phyloP scores from a whole-genome alignment of 352 stramenopile genomes.

The Globisporangium radiosum region DNA sequence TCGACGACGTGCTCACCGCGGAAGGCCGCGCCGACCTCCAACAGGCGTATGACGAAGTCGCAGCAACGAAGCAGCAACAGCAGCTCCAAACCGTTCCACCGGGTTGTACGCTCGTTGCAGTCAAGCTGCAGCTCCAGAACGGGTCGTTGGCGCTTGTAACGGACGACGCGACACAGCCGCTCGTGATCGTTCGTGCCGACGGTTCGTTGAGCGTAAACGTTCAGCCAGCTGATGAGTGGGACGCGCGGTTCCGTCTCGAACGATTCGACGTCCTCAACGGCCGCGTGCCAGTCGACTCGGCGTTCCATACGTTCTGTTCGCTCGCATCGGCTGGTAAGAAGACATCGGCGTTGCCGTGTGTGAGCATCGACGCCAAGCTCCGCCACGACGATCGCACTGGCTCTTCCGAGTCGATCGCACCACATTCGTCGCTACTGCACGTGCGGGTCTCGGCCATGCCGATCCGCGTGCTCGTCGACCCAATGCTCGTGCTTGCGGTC shows the following conservation, averaged over 20 bases:
- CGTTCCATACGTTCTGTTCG: constrained; percentile 60
- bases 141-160: constrained; percentile 44
- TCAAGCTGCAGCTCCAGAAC: constrained; percentile 56
- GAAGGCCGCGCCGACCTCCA: constrained; percentile 64
- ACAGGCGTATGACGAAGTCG: constrained; percentile 66
- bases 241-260: constrained; percentile 49
- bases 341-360: constrained; percentile 23
- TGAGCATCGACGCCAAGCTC: constrained; percentile 39
- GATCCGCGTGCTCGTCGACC: constrained; percentile 66
- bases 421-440: constrained; percentile 12
- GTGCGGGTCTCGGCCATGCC: constrained; percentile 51
- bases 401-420: too few species aligned
- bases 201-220: constrained; percentile 54
- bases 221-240: constrained; percentile 64
- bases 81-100: constrained; percentile 32
- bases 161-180: constrained; percentile 26
- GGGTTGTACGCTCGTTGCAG: constrained; percentile 61
- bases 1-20: constrained; percentile 47
- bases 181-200: constrained; percentile 38
- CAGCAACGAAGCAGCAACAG: constrained; percentile 37
- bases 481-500: constrained; percentile 58
- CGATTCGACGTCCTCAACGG: constrained; percentile 66
- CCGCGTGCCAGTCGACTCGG: constrained; percentile 21
- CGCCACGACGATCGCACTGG: constrained; percentile 3
- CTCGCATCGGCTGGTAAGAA: constrained; percentile 25